phyloP scores from a whole-genome alignment of 768 basidiomycete genomes.

The Gautieria morchelliformis region DNA sequence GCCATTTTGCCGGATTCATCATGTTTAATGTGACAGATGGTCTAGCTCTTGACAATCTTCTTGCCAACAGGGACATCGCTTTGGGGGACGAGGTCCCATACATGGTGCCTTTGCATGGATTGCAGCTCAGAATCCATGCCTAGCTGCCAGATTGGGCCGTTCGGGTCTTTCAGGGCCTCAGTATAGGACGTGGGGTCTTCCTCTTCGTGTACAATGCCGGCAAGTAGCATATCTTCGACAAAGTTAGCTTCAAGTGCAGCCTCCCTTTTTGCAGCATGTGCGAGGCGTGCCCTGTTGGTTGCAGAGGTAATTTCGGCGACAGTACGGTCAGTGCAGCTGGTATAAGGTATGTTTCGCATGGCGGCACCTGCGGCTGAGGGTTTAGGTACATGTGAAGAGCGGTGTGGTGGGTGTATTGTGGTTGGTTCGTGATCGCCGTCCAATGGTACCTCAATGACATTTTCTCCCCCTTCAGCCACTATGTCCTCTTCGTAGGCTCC shows the following conservation, averaged over 20 bases:
- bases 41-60: constrained; percentile 16
- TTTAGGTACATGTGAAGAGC: neutral
- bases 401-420: neutral
- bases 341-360: neutral
- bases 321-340: neutral
- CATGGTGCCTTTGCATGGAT: too few relatives aligned
- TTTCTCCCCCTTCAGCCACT: too few relatives aligned
- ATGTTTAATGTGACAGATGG: constrained; percentile 5
- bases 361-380: neutral
- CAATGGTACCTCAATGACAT: too few relatives aligned
- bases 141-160: too few relatives aligned
- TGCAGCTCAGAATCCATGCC: neutral
- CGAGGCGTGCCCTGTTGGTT: neutral
- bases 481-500: too few relatives aligned
- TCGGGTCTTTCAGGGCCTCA: constrained; percentile 15
- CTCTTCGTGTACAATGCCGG: constrained; percentile 11
- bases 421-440: neutral
- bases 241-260: constrained; percentile 1
- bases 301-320: neutral
- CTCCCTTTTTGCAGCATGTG: neutral
- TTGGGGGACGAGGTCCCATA: too few relatives aligned
- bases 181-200: constrained; percentile 13
- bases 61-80: constrained; percentile 6
- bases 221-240: constrained; percentile 7
- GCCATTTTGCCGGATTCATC: too few relatives aligned